Base-by-base conservation (phyloP, 2,329 filamentous ascomycete species). In the Fusarium dlaminii region DNA sequence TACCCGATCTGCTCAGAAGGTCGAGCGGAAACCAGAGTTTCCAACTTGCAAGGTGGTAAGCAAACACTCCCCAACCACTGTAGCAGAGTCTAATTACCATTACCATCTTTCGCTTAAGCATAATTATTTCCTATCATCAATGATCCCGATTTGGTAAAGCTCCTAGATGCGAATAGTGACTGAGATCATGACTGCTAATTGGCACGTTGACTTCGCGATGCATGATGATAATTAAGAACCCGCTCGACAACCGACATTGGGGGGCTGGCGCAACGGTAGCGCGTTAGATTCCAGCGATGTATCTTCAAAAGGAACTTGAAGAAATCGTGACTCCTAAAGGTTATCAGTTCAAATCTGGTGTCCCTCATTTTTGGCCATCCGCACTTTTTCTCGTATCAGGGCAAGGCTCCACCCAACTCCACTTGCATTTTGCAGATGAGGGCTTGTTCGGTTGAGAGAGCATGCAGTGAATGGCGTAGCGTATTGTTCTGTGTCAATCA, bases 281-380 rank as follows among this genome's bases (percentile, higher is more conserved):
- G 59, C 51, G 59, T 63, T 58, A 63, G 60, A 63, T 63, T 63
- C 52, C 51, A 63, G 60, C 32, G 51, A 22, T 15, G 1, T 3
- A 6, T 45, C 22, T 57, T 18, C 32, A 8, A 17, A 17, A 3
- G 14, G 1, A 18, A 7, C 18, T 45, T 30, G 30, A n/a, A 22
- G 7, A 12, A 6, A 36, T 61, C 51, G 51, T 32, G 32, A 57
- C 8, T 63, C 59, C 59, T 63, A 57, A 58, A 63, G 60, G 60
- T 63, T 63, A 63, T 58, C 60, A 37, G 60, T 46, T 63, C 60
- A 63, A 63, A 63, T 63, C 51, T 58, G 60, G 60, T 59, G 60
- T 63, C 51, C 60, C 60, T 63, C 51, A 63, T 46, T 45, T 58
- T 58, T 63, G 10, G 4, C 15, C 22, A 11, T 20, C 8, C 5